Evolutionary conservation across 2,329 filamentous ascomycete genomes (phyloP).

Genomic region (Colletotrichum lindemuthianum): DNA sequence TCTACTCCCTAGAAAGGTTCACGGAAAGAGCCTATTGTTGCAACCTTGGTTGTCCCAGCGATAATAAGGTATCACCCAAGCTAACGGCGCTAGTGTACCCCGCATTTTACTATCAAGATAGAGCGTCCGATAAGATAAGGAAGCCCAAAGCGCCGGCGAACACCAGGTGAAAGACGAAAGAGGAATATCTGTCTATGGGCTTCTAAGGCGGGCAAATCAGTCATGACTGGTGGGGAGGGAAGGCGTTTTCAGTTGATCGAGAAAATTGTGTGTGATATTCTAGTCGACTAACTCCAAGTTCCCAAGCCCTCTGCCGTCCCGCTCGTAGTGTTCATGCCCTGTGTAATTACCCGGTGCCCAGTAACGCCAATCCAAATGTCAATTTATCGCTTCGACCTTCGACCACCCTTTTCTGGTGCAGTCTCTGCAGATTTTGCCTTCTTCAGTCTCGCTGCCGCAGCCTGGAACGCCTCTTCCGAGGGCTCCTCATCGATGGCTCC

Average conservation of each 20-base stretch:
- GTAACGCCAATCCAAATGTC: conserved; percentile 21
- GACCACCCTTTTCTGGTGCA: conserved; percentile 15
- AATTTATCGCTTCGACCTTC: conserved; percentile 21
- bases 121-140: too few species aligned
- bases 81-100: conserved; percentile 8
- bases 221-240: too few species aligned
- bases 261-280: conserved; percentile 1
- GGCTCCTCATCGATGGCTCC: conserved; percentile 70
- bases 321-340: conserved; percentile 4
- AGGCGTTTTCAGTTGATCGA: too few species aligned
- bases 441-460: conserved; percentile 61
- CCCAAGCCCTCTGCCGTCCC: conserved; percentile 16
- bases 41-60: conserved; percentile 27
- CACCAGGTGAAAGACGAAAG: too few species aligned
- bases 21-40: neutral
- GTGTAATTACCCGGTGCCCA: conserved; percentile 6
- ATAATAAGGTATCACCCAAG: conserved; percentile 7
- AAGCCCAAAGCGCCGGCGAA: too few species aligned
- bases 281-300: conserved; percentile 30
- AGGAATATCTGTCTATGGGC: too few species aligned
- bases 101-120: conserved; percentile 1
- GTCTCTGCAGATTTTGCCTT: conserved; percentile 44
- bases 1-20: neutral
- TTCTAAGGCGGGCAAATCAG: too few species aligned
- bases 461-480: conserved; percentile 70